Evolutionary conservation across 768 basidiomycete genomes (phyloP), one percentile per base, ranked within the genome.

Genomic region (Boletus rex-veris): DNA sequence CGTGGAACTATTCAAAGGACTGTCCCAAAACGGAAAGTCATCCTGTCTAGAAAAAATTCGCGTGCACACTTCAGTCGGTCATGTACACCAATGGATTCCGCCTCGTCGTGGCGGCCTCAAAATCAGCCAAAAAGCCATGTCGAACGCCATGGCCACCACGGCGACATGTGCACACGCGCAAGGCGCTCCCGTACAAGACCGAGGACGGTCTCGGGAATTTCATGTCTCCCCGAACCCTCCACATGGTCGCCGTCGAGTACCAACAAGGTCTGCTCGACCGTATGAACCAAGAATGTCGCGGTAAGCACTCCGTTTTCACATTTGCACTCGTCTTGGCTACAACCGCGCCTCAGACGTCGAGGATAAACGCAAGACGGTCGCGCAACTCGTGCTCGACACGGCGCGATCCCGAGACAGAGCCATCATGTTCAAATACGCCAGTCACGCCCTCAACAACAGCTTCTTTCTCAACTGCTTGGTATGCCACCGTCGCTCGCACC

Each of bases 391-490:
- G 24, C 77, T 91, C 31, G 77, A 79, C 35, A 82, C 88, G 10
- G 81, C 92, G 0, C 62, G 73, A 15, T 73, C 82, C 30, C 80
- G 80, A 40, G 74, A 80, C 21, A 73, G 83, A 48, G 78, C 83
- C 1, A 71, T 95, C 48, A 82, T 83, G 24, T 98, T 94, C 72
- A 96, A 90, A 71, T 93, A 95, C 65, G 93, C 95, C 4, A 88
- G 88, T 58, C 81, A 92, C 44, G 91, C 96, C 6, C 75, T 98
- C 57, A 99, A 98, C 74, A 98, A 97, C 71, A 85, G 85, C 61
- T 98, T 92, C 80, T 98, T 98, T 78, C 79, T 99, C 28, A 81
- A 90, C 59, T 79, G 78, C 53, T 77, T 99, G 37, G 96, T 98
- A 68, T 48, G 92, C 12, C 5, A 19, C 19, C 6, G 15, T 10